phyloP scores from a whole-genome alignment of 2,329 filamentous ascomycete species.

The Arthrinium phaeospermum region DNA sequence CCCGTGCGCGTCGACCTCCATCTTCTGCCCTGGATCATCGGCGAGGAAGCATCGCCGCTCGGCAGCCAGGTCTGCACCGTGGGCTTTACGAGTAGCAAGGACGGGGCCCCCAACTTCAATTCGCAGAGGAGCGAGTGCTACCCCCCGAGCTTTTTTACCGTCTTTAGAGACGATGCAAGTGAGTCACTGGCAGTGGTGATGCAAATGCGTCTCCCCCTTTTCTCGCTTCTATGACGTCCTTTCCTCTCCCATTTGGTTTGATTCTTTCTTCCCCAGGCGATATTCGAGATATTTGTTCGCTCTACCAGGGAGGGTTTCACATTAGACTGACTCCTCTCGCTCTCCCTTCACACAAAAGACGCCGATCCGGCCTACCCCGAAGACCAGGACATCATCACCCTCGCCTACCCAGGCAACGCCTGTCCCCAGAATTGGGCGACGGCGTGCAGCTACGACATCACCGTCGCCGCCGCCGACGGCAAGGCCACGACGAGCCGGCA shows the following conservation, averaged over 20 bases:
- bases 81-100: neutral
- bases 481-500: conserved; percentile 10
- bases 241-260: no score
- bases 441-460: conserved; percentile 5
- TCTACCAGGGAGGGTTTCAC: neutral
- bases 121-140: neutral
- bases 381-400: conserved; percentile 5
- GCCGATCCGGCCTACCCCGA: neutral
- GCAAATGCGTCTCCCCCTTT: neutral
- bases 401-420: neutral
- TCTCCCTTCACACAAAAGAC: neutral
- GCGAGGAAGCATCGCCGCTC: neutral
- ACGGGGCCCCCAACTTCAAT: neutral
- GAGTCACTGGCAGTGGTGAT: neutral
- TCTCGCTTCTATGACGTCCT: neutral
- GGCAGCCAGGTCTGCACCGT: neutral
- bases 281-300: neutral
- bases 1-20: conserved; percentile 8
- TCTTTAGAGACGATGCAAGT: neutral
- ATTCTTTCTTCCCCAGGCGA: no score
- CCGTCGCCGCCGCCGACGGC: neutral
- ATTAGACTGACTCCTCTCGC: no score
- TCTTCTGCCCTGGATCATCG: conserved; percentile 8
- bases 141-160: conserved; percentile 8
- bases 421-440: conserved; percentile 3